Evolutionary conservation across 2,329 filamentous ascomycete species (phyloP), one percentile per base, ranked within the genome.

Genomic region (Ceratocystis albifundus): DNA sequence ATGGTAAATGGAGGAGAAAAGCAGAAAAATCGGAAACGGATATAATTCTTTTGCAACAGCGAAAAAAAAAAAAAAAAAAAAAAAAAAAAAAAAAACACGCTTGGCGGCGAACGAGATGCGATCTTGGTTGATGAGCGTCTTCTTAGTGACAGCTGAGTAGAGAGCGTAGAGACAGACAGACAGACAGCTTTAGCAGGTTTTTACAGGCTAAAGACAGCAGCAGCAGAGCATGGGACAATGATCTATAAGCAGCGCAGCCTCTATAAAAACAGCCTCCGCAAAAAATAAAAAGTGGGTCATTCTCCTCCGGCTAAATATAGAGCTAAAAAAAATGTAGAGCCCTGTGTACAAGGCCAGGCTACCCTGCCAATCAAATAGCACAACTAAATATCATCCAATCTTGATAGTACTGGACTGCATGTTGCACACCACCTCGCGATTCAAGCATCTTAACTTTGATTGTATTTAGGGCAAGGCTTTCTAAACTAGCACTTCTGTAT

Each of bases 401-500:
- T 48, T 50, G n/a, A 50, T 4, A 41, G 36, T 12, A 4, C 36
- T 12, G 10, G 4, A 15, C 36, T 12, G 10, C 36, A 50, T 10
- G 22, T 50, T 20, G 1, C n/a, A 50, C 48, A 10, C n/a, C 48
- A 50, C 53, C 15, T 17, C 53, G 4, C 28, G 30, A 25, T 20
- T 46, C 61, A 28, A 25, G 2, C 15, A 44, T 46, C 32, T 41
- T 28, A 62, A 62, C 15, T 45, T 45, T 45, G 7, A 25, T 62
- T 22, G 32, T 62, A 25, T 62, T 62, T 25, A 15, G 17, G 20
- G 36, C 15, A 62, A 62, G n/a, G 17, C n/a, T 46, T 46, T 62
- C 61, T 62, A 45, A 45, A 22, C n/a, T 62, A 25, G 36, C 22
- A 46, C 25, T 62, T 46, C 44, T 46, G n/a, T 44, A 46, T 62